Evolutionary conservation across 2,329 filamentous ascomycete species (phyloP), one percentile per base, ranked within the genome.

Genomic region (Calonectria hongkongensis): DNA sequence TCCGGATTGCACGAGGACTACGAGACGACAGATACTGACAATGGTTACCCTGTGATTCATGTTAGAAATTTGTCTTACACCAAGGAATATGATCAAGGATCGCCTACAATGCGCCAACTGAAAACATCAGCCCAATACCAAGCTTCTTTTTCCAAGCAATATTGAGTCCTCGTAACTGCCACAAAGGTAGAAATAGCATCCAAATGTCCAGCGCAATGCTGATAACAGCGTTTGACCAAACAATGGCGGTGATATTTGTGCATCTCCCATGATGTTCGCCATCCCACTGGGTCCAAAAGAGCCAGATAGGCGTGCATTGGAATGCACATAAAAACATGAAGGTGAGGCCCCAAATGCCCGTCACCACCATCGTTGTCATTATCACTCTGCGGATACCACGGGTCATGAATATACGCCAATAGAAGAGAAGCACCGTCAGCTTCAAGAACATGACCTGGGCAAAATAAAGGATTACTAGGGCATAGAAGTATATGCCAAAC

Each of bases 231-330:
- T 74, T 43, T 0, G 70, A 50, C 73, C 73, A 75, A 2, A 65
- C 73, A 3, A 75, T n/a, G 1, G 66, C 15, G 2, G 70, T 70
- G 0, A 64, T 50, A 0, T 58, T 70, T 15, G 74, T 33, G 0
- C 73, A 75, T 1, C 65, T 51, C 1, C 73, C 73, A 0, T 70
- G 13, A 2, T 74, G 72, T 0, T 69, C 7, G 16, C 25, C 13
- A 16, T 74, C 69, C 73, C 43, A 74, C 1, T 54, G 33, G 13
- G 3, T 62, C 73, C 72, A 75, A 18, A 70, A 75, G 3, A 51
- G 69, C 33, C 65, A 74, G 0, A 74, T 48, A 0, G 73, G 73
- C 2, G 51, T 54, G 1, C 73, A 75, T 21, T 74, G 73, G 0
- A 70, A 48, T 0, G 65, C 68, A 0, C 72, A 15, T 4, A 70